Conservation (phyloP, 192 early-diverging fungal genomes). For the Backusella morwellensis region DNA sequence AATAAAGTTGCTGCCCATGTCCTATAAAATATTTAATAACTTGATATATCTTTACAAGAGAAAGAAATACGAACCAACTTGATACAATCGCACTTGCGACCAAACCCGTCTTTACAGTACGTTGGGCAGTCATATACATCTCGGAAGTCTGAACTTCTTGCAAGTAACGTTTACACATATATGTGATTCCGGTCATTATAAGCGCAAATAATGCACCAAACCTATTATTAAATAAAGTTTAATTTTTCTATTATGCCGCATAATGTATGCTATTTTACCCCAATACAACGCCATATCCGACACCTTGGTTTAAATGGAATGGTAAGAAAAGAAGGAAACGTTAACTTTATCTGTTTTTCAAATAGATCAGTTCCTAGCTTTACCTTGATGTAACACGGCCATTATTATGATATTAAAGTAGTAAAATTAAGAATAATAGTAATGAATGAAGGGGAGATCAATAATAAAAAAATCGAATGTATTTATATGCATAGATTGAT, state of each 20-base stretch:
- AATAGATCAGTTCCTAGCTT: background rate
- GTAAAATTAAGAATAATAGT: background rate
- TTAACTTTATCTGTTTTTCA: background rate
- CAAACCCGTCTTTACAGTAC: constrained; percentile 66
- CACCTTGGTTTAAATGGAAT: constrained; percentile 8
- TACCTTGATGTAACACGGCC: background rate
- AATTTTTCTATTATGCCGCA: background rate
- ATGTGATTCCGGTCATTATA: constrained; percentile 62
- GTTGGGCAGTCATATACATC: constrained; percentile 67
- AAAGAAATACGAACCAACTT: constrained; percentile 41
- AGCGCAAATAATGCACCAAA: constrained; percentile 25
- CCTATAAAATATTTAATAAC: background rate
- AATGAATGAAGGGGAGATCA: background rate
- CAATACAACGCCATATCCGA: constrained; percentile 29
- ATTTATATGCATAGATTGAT: background rate
- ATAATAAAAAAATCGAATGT: background rate
- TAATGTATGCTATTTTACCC: background rate
- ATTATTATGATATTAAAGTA: background rate
- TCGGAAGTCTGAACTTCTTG: constrained; percentile 62
- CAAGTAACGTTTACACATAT: constrained; percentile 64
- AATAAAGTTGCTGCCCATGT: constrained; percentile 66
- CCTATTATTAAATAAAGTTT: background rate
- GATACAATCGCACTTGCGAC: constrained; percentile 68
- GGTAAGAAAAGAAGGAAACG: background rate
- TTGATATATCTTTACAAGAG: background rate